Conservation (phyloP, 768 basidiomycete species). For the Lactarius deliciosus region DNA sequence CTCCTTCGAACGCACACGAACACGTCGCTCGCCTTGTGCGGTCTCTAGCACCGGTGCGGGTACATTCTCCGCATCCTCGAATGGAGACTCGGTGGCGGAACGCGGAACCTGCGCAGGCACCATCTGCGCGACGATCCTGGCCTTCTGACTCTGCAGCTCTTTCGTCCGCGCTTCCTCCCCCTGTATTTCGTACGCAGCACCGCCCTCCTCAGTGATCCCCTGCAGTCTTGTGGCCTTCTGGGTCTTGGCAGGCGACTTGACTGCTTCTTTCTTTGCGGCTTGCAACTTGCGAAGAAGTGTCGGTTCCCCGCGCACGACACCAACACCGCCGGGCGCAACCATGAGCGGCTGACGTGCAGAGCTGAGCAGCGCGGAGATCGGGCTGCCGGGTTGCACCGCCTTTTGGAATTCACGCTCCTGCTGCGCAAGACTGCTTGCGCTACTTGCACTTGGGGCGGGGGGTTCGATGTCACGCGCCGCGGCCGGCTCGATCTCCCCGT, state of each 20-base stretch:
- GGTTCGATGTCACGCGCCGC: conserved; percentile 29
- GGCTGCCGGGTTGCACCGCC: conserved; percentile 92
- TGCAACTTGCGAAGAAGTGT: conserved; percentile 55
- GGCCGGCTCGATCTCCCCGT: conserved; percentile 53
- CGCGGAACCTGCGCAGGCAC: conserved; percentile 52
- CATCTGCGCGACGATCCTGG: conserved; percentile 93
- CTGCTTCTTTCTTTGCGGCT: conserved; percentile 46
- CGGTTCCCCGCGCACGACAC: conserved; percentile 41
- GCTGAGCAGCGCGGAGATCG: conserved; percentile 86
- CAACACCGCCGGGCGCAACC: conserved; percentile 48
- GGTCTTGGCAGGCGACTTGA: conserved; percentile 54
- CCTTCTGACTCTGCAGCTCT: conserved; percentile 88
- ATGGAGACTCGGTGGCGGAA: conserved; percentile 29
- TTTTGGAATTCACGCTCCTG: conserved; percentile 97
- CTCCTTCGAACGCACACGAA: conserved; percentile 19
- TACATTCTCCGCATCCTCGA: conserved; percentile 39
- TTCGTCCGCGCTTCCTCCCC: conserved; percentile 53
- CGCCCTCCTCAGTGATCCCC: conserved; percentile 46
- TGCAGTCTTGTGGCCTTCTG: conserved; percentile 42
- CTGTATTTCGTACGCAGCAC: conserved; percentile 30
- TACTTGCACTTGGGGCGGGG: conserved; percentile 35
- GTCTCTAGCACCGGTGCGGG: conserved; percentile 30
- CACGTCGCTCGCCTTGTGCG: conserved; percentile 14
- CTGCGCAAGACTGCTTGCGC: conserved; percentile 62
- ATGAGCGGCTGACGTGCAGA: conserved; percentile 87